Evolutionary conservation across 2,329 filamentous ascomycete genomes (phyloP).

Genomic region (Botrytis porri): DNA sequence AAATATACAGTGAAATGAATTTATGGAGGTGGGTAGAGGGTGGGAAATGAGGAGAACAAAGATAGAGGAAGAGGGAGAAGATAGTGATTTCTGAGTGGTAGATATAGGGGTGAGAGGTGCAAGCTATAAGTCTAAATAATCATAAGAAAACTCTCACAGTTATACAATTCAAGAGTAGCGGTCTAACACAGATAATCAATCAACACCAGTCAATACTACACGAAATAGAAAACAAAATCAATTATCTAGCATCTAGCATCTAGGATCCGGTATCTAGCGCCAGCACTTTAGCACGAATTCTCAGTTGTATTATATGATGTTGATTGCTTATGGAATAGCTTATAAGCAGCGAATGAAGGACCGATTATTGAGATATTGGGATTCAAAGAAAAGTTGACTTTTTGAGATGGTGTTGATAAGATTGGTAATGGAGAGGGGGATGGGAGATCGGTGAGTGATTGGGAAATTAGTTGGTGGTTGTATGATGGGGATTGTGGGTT

Average conservation of each 20-base stretch:
- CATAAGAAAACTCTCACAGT: too few species aligned
- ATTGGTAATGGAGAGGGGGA: not conserved
- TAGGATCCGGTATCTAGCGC: accelerated
- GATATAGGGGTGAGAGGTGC: not conserved
- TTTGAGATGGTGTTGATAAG: not conserved
- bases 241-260: not conserved
- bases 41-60: not conserved
- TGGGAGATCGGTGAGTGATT: not conserved
- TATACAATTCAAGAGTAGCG: too few species aligned
- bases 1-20: too few species aligned
- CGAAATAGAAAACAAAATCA: not conserved
- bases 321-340: not conserved
- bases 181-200: not conserved
- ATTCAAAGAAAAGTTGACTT: not conserved
- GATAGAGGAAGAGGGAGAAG: not conserved
- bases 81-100: too few species aligned
- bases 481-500: too few species aligned
- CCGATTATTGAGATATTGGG: too few species aligned
- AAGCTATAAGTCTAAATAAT: not conserved
- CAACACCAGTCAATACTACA: not conserved
- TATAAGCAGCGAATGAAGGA: not conserved
- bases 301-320: not conserved
- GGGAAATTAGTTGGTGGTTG: not conserved
- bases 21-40: not conserved
- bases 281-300: accelerated